Percentiles rank a stretch among this genome's conserved stretches.
Evolutionary conservation across 257 asterid genomes (phyloP).

Genomic region (Solanum chiquidenum): DNA sequence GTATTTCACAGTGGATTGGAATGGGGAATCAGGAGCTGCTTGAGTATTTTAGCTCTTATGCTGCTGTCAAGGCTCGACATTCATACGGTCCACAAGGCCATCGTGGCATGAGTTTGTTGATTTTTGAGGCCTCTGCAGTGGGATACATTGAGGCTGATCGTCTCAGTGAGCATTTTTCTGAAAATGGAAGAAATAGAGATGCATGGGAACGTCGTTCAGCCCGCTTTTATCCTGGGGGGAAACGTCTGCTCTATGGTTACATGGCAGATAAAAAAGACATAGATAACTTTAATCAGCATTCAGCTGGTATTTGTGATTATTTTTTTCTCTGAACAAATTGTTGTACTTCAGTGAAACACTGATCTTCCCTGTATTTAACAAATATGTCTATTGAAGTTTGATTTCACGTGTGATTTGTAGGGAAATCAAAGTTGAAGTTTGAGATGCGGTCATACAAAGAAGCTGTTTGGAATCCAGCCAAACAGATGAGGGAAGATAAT

Average conservation of each 20-base stretch:
- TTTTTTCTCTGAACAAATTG: neutral
- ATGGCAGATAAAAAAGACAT: neutral
- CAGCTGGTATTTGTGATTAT: neutral
- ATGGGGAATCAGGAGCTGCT: slow-evolving; percentile 15
- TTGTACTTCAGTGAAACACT: neutral
- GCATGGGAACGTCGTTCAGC: neutral
- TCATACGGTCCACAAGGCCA: slow-evolving; percentile 44
- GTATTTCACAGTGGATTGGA: neutral
- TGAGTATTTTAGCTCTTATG: slow-evolving; percentile 18
- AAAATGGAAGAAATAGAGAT: neutral
- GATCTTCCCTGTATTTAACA: neutral
- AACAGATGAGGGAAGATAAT: neutral
- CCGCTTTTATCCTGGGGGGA: neutral
- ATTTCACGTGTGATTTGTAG: neutral
- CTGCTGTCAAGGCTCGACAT: slow-evolving; percentile 25
- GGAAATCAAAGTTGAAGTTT: neutral
- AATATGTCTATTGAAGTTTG: neutral
- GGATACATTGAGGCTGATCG: slow-evolving; percentile 11
- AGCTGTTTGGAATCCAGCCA: neutral
- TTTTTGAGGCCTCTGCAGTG: slow-evolving; percentile 31
- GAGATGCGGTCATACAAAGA: neutral
- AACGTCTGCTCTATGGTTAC: neutral
- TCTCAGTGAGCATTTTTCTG: neutral
- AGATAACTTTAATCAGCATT: neutral
- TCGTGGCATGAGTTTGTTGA: slow-evolving; percentile 34